Evolutionary conservation across 225 moss, liverwort and hornwort species (phyloP), one percentile per base, ranked within the genome.

Genomic region (Physcomitrium patens): DNA sequence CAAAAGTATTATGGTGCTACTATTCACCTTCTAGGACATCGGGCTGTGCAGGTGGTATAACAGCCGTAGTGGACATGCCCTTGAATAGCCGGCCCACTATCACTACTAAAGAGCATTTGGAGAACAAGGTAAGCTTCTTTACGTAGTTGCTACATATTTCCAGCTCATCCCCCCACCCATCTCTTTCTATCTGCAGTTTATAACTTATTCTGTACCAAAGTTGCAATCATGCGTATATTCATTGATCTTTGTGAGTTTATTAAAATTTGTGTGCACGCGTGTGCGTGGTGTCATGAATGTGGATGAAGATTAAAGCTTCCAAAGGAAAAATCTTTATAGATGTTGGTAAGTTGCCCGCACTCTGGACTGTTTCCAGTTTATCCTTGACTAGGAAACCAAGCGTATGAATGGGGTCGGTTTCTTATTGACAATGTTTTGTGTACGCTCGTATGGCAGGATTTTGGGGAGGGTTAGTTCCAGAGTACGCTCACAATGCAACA

Each of bases 401-500:
- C 53, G 44, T 41, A n/a, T 37, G 2, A 46, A 20, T 12, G 56
- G 10, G 17, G 12, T 18, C 9, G 45, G 17, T 64, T 63, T 61
- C 18, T 9, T 68, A 12, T 24, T 55, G 56, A 37, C 44, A 45
- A 47, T 18, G 7, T 59, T 37, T 37, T 77, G 57, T 73, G 63
- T 10, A 44, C 31, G 12, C 64, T 70, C 73, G 1, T 3, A 69
- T 13, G 75, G 67, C 85, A 96, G 97, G 97, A 41, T 97, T 97
- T 61, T 97, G 97, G 97, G 97, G 93, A 86, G 97, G 97, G 68
- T 86, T 94, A 49, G 90, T 97, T 68, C 97, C 97, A 18, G 87
- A 90, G 1, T 94, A 97, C 81, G 94, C 92, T 69, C 61, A 84
- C 27, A 97, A 97, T 77, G 80, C 87, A 72, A 89, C 97, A 50